These are phyloP conservation scores for Syzygium malaccense DNA, from an alignment of 441 rosid genomes.

Conservation along the genomic window DNA sequence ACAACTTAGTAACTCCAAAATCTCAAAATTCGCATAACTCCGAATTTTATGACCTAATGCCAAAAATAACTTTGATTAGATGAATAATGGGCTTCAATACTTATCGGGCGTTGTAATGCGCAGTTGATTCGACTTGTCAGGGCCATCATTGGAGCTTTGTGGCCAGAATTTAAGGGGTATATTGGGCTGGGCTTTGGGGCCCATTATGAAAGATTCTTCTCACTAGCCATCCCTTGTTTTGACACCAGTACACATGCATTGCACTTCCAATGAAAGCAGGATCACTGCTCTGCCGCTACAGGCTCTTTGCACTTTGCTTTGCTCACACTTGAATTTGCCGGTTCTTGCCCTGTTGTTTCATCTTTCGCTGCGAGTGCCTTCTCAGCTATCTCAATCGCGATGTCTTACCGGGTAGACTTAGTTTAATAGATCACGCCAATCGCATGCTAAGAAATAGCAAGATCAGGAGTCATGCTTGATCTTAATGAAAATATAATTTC, in stretches of 20 bases:
- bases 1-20: not conserved
- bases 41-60: not conserved
- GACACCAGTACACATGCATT: not conserved
- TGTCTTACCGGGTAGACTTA: not conserved
- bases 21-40: no score
- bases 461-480: not conserved
- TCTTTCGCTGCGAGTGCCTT: not conserved
- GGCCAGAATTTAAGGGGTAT: no score
- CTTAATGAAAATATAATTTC: not conserved
- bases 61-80: no score
- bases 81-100: not conserved
- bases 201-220: not conserved
- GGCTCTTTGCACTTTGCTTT: not conserved
- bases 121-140: not conserved
- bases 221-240: not conserved
- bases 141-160: not conserved
- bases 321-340: not conserved
- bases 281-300: not conserved
- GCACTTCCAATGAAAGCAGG: not conserved
- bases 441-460: not conserved
- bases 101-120: accelerated
- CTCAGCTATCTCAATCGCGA: not conserved
- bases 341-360: not conserved
- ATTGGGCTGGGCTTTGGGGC: no score
- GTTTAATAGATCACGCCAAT: not conserved